A percentile compares a stretch with the other conserved stretches of the same genome.
Conservation (phyloP, 2,329 filamentous ascomycete species). For the Aspergillus candidus region DNA sequence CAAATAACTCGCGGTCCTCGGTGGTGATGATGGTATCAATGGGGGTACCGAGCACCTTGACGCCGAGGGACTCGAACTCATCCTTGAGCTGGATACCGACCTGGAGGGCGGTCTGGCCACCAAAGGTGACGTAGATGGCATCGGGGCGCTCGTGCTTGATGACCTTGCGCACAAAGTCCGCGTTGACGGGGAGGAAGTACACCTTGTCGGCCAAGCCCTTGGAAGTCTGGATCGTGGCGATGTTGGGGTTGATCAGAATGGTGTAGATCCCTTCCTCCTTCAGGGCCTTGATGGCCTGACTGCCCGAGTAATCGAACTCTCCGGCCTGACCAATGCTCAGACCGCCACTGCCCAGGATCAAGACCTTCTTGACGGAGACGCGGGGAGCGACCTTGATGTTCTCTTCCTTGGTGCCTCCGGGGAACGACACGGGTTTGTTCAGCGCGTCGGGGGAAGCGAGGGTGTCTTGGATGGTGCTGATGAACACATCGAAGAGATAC, state of each 20-base stretch:
- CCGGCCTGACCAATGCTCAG: slow-evolving; percentile 96
- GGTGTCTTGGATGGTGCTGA: slow-evolving; percentile 71
- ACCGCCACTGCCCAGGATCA: slow-evolving; percentile 89
- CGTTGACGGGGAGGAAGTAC: slow-evolving; percentile 94
- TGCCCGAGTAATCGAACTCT: slow-evolving; percentile 98
- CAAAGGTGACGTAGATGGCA: slow-evolving; percentile 95
- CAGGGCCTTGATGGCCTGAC: slow-evolving; percentile 95
- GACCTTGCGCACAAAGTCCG: slow-evolving; percentile 95
- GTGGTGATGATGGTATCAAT: slow-evolving; percentile 99
- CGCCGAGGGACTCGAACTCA: slow-evolving; percentile 86
- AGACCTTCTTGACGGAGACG: slow-evolving; percentile 85
- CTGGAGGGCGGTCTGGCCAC: slow-evolving; percentile 92
- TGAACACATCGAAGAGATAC: slow-evolving; percentile 94
- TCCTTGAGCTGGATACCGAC: slow-evolving; percentile 97
- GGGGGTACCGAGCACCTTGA: slow-evolving; percentile 90
- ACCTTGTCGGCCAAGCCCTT: slow-evolving; percentile 98
- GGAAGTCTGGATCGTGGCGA: slow-evolving; percentile 96
- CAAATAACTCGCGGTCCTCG: slow-evolving; percentile 95
- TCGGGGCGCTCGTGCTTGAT: slow-evolving; percentile 92
- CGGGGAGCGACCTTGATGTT: slow-evolving; percentile 70
- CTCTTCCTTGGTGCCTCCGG: slow-evolving; percentile 73
- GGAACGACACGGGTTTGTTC: slow-evolving; percentile 71
- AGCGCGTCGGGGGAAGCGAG: slow-evolving; percentile 63
- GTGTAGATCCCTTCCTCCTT: slow-evolving; percentile 99
- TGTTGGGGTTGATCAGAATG: slow-evolving; percentile 97